Conservation (phyloP, 1,284 basidiomycete species). For the Cutaneotrichosporon cavernicola region DNA sequence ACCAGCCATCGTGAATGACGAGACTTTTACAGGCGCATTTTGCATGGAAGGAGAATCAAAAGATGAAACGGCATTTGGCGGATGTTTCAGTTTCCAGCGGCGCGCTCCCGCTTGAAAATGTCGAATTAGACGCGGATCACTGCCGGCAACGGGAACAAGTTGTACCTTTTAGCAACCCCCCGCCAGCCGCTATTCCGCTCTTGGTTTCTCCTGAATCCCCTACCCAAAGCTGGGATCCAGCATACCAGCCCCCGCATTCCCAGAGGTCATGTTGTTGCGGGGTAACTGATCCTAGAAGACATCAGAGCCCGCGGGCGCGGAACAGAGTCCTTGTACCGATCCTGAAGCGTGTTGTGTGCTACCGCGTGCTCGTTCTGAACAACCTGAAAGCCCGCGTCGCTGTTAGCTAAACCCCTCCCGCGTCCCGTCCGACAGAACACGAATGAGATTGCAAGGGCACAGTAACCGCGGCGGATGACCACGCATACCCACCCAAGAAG, state of each 20-base stretch:
- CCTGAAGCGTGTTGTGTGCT: not conserved
- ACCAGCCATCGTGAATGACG: not conserved
- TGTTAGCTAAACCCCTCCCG: not conserved
- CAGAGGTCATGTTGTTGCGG: not conserved
- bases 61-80: not conserved
- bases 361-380: not conserved
- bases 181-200: not conserved
- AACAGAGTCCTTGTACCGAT: not conserved
- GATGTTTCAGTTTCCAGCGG: not conserved
- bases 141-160: not conserved
- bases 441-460: not conserved
- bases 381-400: not conserved
- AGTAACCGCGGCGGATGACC: not conserved
- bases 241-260: not conserved
- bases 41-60: not conserved
- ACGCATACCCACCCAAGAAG: not conserved
- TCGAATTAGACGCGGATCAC: not conserved
- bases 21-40: not conserved
- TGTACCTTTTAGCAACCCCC: not conserved
- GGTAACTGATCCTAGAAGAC: not conserved
- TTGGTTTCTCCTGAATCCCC: not conserved
- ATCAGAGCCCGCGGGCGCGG: not conserved
- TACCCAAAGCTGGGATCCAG: not conserved
- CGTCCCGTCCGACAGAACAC: not conserved
- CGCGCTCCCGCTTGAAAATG: not conserved